A percentile compares a stretch with the other conserved stretches of the same genome.
Conservation (phyloP, 768 basidiomycete genomes). For the Chiua virens region DNA sequence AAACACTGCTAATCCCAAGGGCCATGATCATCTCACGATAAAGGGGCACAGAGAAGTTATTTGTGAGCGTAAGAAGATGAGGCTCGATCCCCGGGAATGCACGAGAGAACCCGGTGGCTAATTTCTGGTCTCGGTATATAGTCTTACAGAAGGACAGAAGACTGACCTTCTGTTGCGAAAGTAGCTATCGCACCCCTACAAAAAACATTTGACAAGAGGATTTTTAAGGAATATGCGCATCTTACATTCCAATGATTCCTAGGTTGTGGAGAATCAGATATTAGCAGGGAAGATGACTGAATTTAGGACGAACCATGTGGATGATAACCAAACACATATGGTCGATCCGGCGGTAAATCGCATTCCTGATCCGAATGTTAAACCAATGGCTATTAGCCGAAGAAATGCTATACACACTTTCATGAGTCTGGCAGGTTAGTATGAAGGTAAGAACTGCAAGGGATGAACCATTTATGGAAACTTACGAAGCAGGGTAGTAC, state of each 20-base stretch:
- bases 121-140: background rate
- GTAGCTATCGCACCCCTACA: conserved; percentile 89
- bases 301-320: conserved; percentile 72
- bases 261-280: conserved; percentile 7
- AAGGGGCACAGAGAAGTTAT: conserved; percentile 90
- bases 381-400: background rate
- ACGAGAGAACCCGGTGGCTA: conserved; percentile 87
- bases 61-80: conserved; percentile 86
- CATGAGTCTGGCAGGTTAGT: conserved; percentile 12
- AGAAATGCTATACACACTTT: conserved; percentile 33
- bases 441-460: background rate
- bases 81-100: conserved; percentile 91
- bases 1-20: conserved; percentile 91
- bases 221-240: conserved; percentile 1
- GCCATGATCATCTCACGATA: conserved; percentile 90
- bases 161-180: conserved; percentile 88
- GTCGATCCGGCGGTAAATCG: conserved; percentile 86
- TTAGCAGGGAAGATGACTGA: background rate
- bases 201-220: background rate
- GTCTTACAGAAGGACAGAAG: background rate
- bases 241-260: conserved; percentile 98
- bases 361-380: conserved; percentile 51
- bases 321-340: conserved; percentile 98
- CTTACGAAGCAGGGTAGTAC: conserved; percentile 88
- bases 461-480: conserved; percentile 17